Percentiles rank a stretch among this genome's conserved stretches.
phyloP scores from a whole-genome alignment of 345 rosid genomes.

The Aegle marmelos region DNA sequence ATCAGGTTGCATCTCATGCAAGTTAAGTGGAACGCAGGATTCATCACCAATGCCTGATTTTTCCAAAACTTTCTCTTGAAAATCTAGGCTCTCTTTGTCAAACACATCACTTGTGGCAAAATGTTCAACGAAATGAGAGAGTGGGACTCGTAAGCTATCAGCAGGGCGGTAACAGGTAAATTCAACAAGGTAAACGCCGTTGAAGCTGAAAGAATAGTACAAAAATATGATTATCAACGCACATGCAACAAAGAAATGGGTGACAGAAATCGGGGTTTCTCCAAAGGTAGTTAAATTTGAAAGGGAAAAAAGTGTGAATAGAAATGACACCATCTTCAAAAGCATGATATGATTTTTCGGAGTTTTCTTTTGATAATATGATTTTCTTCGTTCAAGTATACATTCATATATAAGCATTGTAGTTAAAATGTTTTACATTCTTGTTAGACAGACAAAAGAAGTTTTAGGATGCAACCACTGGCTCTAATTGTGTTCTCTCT shows the following conservation, averaged over 20 bases:
- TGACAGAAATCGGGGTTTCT: constrained; percentile 8
- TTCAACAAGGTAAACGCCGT: constrained; percentile 48
- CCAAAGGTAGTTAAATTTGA: constrained; percentile 12
- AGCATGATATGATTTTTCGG: background rate
- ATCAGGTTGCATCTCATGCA: constrained; percentile 44
- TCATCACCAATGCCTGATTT: constrained; percentile 62
- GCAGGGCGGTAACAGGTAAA: constrained; percentile 52
- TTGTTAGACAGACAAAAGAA: background rate
- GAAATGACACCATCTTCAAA: constrained; percentile 5
- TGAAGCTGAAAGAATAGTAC: constrained; percentile 26
- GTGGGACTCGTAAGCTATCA: constrained; percentile 34
- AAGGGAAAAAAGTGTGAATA: constrained; percentile 23
- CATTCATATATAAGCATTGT: background rate
- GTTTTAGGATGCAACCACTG: constrained; percentile 14
- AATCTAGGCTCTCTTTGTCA: constrained; percentile 34
- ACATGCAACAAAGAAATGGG: constrained; percentile 17
- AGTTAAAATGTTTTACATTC: background rate
- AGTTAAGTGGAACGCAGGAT: constrained; percentile 35
- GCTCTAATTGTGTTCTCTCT: background rate
- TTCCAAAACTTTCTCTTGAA: constrained; percentile 44
- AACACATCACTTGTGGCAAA: constrained; percentile 14
- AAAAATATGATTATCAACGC: constrained; percentile 16
- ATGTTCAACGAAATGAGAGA: constrained; percentile 42
- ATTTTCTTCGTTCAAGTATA: background rate
- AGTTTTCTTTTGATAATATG: background rate